These are phyloP conservation scores for Ramaria rubella DNA, from an alignment of 768 basidiomycete species.

Conservation along the genomic window DNA sequence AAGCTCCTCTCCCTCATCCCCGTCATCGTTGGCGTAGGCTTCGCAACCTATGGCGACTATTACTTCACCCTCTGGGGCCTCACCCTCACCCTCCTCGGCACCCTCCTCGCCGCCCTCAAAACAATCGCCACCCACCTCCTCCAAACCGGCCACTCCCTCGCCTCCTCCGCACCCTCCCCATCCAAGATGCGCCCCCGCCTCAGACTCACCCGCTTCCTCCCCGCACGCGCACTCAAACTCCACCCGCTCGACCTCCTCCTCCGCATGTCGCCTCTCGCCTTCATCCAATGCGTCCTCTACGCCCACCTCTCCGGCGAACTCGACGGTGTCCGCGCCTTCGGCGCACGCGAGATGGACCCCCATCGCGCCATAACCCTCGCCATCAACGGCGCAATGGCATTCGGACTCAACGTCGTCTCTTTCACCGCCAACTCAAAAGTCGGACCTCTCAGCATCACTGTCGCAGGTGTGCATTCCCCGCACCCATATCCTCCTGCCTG, in stretches of 20 bases:
- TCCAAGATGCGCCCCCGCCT: background rate
- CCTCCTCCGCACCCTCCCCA: constrained; percentile 8
- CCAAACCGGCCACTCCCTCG: constrained; percentile 33
- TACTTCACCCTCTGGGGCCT: constrained; percentile 84
- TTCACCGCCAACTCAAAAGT: constrained; percentile 94
- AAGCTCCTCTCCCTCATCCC: constrained; percentile 75
- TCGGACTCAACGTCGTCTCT: constrained; percentile 87
- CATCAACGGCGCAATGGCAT: constrained; percentile 82
- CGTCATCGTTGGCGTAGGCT: constrained; percentile 82
- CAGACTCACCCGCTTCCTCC: constrained; percentile 16
- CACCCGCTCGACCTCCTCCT: constrained; percentile 84
- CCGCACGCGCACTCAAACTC: constrained; percentile 26
- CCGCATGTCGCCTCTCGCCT: constrained; percentile 88
- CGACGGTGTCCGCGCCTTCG: constrained; percentile 46
- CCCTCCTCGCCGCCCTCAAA: constrained; percentile 87
- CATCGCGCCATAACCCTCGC: constrained; percentile 48
- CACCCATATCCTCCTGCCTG: background rate
- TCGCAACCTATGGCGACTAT: constrained; percentile 96
- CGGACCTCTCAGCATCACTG: constrained; percentile 85
- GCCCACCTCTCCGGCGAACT: constrained; percentile 81
- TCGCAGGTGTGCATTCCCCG: constrained; percentile 54
- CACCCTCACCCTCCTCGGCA: constrained; percentile 82
- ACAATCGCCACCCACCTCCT: constrained; percentile 86
- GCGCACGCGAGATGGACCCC: constrained; percentile 37
- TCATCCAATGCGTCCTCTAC: constrained; percentile 75